Percentiles rank a stretch among this genome's conserved stretches.
phyloP scores from a whole-genome alignment of 257 asterid species.

The Vinca minor region DNA sequence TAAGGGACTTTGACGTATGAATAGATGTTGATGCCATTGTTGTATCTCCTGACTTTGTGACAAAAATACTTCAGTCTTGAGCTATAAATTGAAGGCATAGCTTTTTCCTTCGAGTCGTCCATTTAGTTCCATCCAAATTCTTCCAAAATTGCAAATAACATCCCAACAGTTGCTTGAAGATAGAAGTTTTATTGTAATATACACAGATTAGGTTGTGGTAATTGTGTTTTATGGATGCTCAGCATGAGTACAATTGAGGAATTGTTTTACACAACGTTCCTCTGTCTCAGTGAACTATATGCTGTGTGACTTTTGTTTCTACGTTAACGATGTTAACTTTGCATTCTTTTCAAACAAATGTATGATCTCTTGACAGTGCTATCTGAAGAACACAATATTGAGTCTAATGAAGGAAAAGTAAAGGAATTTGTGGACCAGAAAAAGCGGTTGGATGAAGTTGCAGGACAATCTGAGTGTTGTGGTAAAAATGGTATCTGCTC shows the following conservation, averaged over 20 bases:
- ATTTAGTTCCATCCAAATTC: not conserved
- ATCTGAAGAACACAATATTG: constrained; percentile 29
- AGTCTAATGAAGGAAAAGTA: constrained; percentile 20
- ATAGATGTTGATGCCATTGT: not conserved
- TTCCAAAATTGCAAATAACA: not conserved
- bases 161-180: not conserved
- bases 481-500: constrained; percentile 61
- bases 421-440: constrained; percentile 26
- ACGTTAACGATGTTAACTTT: not conserved
- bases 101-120: not conserved
- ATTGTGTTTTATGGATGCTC: not conserved
- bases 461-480: constrained; percentile 41
- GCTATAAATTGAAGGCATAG: not conserved
- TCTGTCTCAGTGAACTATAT: not conserved
- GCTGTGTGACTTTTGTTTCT: not conserved
- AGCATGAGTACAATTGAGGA: not conserved
- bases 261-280: not conserved
- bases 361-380: constrained; percentile 22
- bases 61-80: not conserved
- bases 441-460: constrained; percentile 20
- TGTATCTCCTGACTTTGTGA: not conserved
- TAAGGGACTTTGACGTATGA: not conserved
- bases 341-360: not conserved
- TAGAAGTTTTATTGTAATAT: not conserved
- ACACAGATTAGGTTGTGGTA: not conserved